Evolutionary conservation across 139 green algal genomes (phyloP), one percentile per base, ranked within the genome.

Genomic region (Axilococcus clingmanii): DNA sequence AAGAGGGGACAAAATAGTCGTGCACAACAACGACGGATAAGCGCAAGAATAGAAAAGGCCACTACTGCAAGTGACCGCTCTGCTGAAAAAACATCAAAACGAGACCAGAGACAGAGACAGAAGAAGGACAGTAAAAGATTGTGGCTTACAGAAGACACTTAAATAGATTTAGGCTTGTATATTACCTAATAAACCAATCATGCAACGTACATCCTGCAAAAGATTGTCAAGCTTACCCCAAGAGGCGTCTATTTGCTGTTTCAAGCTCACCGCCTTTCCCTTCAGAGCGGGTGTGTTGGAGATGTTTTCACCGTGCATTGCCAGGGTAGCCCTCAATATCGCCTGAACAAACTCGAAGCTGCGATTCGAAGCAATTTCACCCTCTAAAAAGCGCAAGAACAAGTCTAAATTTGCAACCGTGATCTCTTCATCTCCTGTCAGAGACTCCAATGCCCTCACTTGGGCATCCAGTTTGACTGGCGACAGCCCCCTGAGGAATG

Each of bases 271-370:
- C 1, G 64, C 61, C 0, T 42, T 30, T 5, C 45, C 40, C 8
- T 42, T 27, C 56, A 95, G 65, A 35, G 45, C 17, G 2, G 59
- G 36, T 7, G 68, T 45, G 15, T 51, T n/a, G 30, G 72, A 63
- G 11, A 95, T 72, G 5, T 61, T 52, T 7, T 86, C 77, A 15
- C 68, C 81, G 56, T 93, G 83, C 46, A 81, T 57, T 49, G 80
- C 30, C 40, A 74, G 58, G 15, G 52, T 9, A 6, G 65, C 53
- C 22, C 52, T 47, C 22, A 77, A 51, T 32, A 80, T 48, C 3
- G 75, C 65, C 67, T 91, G 69, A 38, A 71, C 52, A 33, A 89
- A 80, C 65, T 95, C 86, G 51, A 86, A 95, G 64, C 93, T 83
- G 30, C 58, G 43, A 16, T 67, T 61, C 12, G 55, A 53, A 16